These are phyloP conservation scores for Tricholomella constricta DNA, from an alignment of 768 basidiomycete species.

Conservation along the genomic window DNA sequence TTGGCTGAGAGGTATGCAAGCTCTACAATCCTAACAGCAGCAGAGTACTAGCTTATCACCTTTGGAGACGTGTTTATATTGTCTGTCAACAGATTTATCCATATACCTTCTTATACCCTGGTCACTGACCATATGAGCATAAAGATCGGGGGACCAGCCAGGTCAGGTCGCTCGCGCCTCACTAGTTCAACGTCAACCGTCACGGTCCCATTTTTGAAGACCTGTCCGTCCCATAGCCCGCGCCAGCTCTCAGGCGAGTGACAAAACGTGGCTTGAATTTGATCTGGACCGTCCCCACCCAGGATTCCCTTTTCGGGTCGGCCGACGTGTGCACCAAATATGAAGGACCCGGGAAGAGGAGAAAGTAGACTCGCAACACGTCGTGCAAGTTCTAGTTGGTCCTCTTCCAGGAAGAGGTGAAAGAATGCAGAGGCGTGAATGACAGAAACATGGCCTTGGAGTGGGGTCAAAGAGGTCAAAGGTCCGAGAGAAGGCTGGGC, in stretches of 20 bases:
- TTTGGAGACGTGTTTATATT: too few species aligned
- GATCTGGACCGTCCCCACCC: background rate
- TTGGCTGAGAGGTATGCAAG: too few species aligned
- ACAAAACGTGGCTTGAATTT: conserved; percentile 29
- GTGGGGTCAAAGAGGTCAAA: conserved; percentile 45
- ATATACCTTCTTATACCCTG: too few species aligned
- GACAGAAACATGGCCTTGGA: conserved; percentile 47
- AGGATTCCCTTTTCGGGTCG: conserved; percentile 33
- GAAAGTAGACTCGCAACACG: conserved; percentile 44
- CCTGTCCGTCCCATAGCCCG: conserved; percentile 35
- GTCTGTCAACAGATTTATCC: too few species aligned
- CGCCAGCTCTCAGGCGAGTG: conserved; percentile 40
- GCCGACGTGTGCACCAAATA: conserved; percentile 45
- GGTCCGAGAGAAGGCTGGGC: conserved; percentile 29
- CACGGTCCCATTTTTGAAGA: conserved; percentile 36
- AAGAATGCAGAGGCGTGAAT: conserved; percentile 56
- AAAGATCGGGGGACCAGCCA: conserved; percentile 2
- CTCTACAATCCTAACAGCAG: too few species aligned
- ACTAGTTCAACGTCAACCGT: conserved; percentile 29
- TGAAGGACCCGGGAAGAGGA: conserved; percentile 43
- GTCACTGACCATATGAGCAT: conserved; percentile 27
- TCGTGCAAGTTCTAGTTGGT: conserved; percentile 43
- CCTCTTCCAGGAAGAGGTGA: conserved; percentile 46
- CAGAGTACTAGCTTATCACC: too few species aligned
- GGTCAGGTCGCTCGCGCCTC: conserved; percentile 12